Conservation (phyloP, 371 early-diverging fungal species). For the Umbelopsis sp. region DNA sequence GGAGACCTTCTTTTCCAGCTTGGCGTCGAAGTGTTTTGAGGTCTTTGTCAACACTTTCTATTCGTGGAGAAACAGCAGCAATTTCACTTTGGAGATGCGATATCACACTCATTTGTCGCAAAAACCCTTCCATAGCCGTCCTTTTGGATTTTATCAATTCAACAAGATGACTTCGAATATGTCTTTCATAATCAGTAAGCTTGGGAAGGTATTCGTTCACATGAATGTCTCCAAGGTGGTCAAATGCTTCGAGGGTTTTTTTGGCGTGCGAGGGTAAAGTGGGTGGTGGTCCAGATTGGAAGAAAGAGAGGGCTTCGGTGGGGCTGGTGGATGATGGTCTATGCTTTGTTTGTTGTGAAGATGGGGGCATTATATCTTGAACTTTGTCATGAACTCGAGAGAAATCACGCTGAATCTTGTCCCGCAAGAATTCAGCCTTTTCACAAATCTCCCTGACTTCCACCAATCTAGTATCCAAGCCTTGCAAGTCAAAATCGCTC, state of each 20-base stretch:
- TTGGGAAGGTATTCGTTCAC: conserved; percentile 64
- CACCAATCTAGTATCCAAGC: conserved; percentile 31
- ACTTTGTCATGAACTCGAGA: conserved; percentile 37
- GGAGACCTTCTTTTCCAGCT: conserved; percentile 27
- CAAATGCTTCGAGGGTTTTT: conserved; percentile 60
- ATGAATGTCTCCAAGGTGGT: conserved; percentile 67
- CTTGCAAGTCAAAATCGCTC: conserved; percentile 33
- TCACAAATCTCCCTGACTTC: conserved; percentile 32
- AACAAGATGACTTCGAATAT: conserved; percentile 37
- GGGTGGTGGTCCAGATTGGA: not conserved
- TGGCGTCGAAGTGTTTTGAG: conserved; percentile 33
- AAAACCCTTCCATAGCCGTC: conserved; percentile 39
- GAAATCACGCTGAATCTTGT: conserved; percentile 42
- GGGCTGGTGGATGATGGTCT: not conserved
- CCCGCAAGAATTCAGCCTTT: conserved; percentile 31
- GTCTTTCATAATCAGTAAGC: conserved; percentile 34
- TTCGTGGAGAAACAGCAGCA: conserved; percentile 36
- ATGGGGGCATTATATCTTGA: conserved; percentile 28
- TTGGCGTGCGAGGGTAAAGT: conserved; percentile 27
- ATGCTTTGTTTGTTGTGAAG: not conserved
- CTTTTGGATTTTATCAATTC: conserved; percentile 35
- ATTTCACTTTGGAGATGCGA: conserved; percentile 58
- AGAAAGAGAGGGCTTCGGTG: not conserved
- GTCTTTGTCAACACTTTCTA: conserved; percentile 33
- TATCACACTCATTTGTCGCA: conserved; percentile 39